A percentile compares a stretch with the other conserved stretches of the same genome.
Conservation (phyloP, 371 early-diverging fungal genomes). For the Mortierella sp. region DNA sequence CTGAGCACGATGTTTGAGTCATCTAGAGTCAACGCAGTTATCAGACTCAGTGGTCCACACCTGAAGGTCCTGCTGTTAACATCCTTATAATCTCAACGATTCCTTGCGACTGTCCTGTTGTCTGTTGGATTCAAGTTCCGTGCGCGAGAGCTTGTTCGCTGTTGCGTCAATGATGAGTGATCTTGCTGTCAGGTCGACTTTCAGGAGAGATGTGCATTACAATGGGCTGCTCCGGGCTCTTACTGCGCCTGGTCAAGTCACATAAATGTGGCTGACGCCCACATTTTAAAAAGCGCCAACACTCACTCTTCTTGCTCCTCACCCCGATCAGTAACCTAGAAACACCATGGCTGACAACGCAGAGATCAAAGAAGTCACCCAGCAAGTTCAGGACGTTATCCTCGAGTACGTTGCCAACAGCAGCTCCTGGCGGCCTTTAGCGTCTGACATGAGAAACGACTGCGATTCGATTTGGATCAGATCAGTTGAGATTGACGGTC, state of each 20-base stretch:
- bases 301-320: constrained; percentile 4
- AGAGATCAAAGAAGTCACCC: constrained; percentile 60
- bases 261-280: too few species aligned
- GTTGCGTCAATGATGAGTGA: constrained; percentile 7
- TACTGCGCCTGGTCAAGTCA: too few species aligned
- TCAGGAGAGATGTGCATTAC: constrained; percentile 1
- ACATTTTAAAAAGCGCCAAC: too few species aligned
- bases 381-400: constrained; percentile 65
- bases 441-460: too few species aligned
- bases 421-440: too few species aligned
- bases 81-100: constrained; percentile 9
- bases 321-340: constrained; percentile 1
- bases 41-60: constrained; percentile 13
- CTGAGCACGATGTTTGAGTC: constrained; percentile 8
- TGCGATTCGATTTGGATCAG: neutral
- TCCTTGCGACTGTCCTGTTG: neutral
- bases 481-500: neutral
- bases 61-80: constrained; percentile 50
- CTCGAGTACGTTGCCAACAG: constrained; percentile 59
- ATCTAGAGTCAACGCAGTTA: constrained; percentile 19
- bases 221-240: neutral
- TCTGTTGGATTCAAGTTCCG: neutral
- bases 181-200: constrained; percentile 4
- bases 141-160: neutral
- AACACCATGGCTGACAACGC: constrained; percentile 41